phyloP scores from a whole-genome alignment of 331 rosid genomes.

The Phaseolus coccineus region DNA sequence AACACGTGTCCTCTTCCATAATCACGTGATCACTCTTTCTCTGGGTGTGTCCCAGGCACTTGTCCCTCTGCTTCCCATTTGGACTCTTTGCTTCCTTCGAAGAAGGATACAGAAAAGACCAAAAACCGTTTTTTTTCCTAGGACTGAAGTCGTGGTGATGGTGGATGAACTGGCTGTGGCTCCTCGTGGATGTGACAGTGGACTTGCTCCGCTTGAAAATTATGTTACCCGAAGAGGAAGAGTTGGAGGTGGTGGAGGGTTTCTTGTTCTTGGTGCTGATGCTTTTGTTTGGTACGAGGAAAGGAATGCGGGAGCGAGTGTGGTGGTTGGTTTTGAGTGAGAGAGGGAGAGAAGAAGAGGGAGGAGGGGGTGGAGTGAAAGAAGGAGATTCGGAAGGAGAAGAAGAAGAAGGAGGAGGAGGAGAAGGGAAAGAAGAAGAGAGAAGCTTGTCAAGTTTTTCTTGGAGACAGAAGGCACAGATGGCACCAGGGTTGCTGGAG shows the following conservation, averaged over 20 bases:
- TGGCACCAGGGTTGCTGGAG: conserved; percentile 67
- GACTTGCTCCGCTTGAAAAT: conserved; percentile 84
- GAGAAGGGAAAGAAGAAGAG: conserved; percentile 78
- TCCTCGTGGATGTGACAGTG: conserved; percentile 55
- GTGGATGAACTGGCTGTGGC: conserved; percentile 24
- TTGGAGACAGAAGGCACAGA: conserved; percentile 92
- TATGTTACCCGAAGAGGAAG: not conserved
- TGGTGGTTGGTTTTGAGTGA: not conserved
- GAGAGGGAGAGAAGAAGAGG: conserved; percentile 43
- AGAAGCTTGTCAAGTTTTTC: conserved; percentile 92
- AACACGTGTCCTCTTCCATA: conserved; percentile 33
- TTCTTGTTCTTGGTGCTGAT: not conserved
- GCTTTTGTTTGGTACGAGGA: conserved; percentile 52
- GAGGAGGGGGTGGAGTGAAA: not conserved
- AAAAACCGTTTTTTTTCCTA: conserved; percentile 70
- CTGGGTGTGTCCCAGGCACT: conserved; percentile 19
- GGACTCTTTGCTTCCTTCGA: conserved; percentile 50
- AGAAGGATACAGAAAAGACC: conserved; percentile 84
- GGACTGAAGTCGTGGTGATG: conserved; percentile 52
- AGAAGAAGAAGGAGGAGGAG: conserved; percentile 60
- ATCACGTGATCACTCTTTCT: conserved; percentile 47
- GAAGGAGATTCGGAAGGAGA: conserved; percentile 64
- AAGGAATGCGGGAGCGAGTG: conserved; percentile 62
- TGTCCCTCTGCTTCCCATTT: conserved; percentile 48
- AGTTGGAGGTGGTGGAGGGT: not conserved